Evolutionary conservation across 2,329 filamentous ascomycete genomes (phyloP), one percentile per base, ranked within the genome.

Genomic region (Ceratocystis alfenasii): DNA sequence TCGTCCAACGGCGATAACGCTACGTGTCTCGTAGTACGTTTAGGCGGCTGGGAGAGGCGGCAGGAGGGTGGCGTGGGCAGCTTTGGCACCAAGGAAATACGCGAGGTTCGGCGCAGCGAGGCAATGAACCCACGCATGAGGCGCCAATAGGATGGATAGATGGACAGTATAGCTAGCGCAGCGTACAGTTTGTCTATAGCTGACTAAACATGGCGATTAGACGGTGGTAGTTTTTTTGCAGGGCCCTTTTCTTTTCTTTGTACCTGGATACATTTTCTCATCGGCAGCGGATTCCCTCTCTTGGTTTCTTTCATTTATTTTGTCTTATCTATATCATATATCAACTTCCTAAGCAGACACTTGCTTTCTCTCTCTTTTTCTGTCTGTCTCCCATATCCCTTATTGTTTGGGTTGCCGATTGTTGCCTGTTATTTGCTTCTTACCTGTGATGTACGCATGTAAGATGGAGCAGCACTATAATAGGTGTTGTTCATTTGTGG

Each of bases 81-180:
- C 72, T 74, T 97, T 74, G 90, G 91, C 2, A 97, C 93, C 3
- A 95, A 91, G 77, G 93, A 97, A 80, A 84, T 92, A 73, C 83
- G 94, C 68, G 90, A 95, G 70, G 92, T 87, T 76, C 84, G 91
- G 74, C 85, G 83, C 72, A 80, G 85, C 62, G 91, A 96, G 74
- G 91, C 93, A 4, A 78, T 84, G 69, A 88, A 96, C 79, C 92
- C 92, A 57, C 83, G 92, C 72, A 81, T 87, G 70, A 83, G 86
- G 68, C 85, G 85, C 75, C 72, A 75, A 64, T 82, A 69, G 33
- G 15, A 25, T 25, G n/a, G n/a, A 33, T 4, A 20, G n/a, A 10
- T 5, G 10, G 22, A 15, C 50, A 36, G 28, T 41, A 41, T 41
- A 41, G 30, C 28, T 28, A 10, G 22, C 17, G 48, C 20, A 28